Base-by-base conservation (phyloP, 306 rosid genomes). In the Trifolium fragiferum region DNA sequence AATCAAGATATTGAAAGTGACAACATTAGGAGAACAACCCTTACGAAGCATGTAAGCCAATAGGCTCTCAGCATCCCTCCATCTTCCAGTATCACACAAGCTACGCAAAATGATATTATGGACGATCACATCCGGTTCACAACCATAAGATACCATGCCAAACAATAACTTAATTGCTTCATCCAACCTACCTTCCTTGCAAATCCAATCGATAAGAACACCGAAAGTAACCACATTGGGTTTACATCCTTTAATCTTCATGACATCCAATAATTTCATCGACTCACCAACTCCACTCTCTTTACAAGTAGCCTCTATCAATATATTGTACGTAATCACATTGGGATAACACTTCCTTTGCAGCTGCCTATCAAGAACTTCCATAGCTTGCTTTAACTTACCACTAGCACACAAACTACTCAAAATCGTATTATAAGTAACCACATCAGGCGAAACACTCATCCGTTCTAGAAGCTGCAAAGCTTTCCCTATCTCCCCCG, bases 11-110 rank as follows among this genome's bases (percentile, higher is more conserved):
- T 95, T 95, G 88, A 95, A 95, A 82, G 99, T 95, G 35, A 95
- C 99, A 64, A 92, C 98, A 81, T 96, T 92, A 9, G 98, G 99
- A 69, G 99, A 79, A 76, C 95, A 92, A 7, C 98, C 98, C 84
- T 86, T 90, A 4, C 86, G 82, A 66, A 90, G 85, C 99, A 95
- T 92, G 35, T 95, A 96, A 7, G 85, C 53, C 71, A 95, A 49
- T 12, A 95, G 82, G 66, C 74, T 92, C 79, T 92, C 98, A 8
- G 97, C 96, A 83, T 92, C 98, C 96, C 83, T 86, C 98, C 98
- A 95, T 84, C 99, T 82, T 32, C 93, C 93, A 0, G 96, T 95
- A 76, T 98, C 86, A 77, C 98, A 95, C 93, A 95, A 81, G 77
- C 97, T 90, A 41, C 98, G 96, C 86, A 92, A 67, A 67, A 92